Evolutionary conservation across 1,284 basidiomycete species (phyloP).

Genomic region (Pseudozyma sp.): DNA sequence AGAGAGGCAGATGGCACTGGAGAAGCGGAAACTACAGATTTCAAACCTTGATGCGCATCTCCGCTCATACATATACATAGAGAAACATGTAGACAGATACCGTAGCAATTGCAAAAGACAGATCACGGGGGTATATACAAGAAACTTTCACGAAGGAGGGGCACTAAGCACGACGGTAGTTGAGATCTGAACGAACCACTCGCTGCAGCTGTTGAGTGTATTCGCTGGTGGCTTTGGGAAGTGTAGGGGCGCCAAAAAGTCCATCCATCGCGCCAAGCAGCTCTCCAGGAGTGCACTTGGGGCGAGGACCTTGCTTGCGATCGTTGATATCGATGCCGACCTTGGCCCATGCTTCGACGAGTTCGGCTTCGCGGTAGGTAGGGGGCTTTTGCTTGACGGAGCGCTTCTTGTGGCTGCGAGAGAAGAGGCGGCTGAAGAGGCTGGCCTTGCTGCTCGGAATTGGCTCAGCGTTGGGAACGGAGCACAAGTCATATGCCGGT

Average conservation of each 20-base stretch:
- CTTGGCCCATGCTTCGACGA: conserved; percentile 37
- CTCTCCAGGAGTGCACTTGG: conserved; percentile 45
- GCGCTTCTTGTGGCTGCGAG: conserved; percentile 19
- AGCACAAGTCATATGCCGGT: conserved; percentile 20
- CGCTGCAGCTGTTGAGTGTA: background rate
- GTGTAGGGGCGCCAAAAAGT: conserved; percentile 25
- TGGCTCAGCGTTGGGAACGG: background rate
- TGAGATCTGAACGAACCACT: conserved; percentile 1
- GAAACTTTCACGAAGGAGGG: background rate
- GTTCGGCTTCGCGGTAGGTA: conserved; percentile 38
- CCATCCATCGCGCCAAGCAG: conserved; percentile 31
- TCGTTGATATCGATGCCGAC: conserved; percentile 48
- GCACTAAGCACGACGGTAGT: background rate
- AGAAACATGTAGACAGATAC: background rate
- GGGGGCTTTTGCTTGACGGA: conserved; percentile 12
- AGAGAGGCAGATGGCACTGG: conserved; percentile 5
- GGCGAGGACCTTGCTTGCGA: conserved; percentile 35
- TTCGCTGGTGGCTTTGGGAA: background rate
- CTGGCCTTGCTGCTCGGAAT: conserved; percentile 10
- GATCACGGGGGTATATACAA: conserved; percentile 11
- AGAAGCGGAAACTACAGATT: conserved; percentile 12
- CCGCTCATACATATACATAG: background rate
- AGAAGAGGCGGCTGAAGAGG: conserved; percentile 33
- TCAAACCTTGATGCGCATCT: conserved; percentile 1
- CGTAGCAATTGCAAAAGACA: background rate